These are phyloP conservation scores for Metschnikowia bowlesiae DNA, from an alignment of 805 yeast species.

Conservation along the genomic window DNA sequence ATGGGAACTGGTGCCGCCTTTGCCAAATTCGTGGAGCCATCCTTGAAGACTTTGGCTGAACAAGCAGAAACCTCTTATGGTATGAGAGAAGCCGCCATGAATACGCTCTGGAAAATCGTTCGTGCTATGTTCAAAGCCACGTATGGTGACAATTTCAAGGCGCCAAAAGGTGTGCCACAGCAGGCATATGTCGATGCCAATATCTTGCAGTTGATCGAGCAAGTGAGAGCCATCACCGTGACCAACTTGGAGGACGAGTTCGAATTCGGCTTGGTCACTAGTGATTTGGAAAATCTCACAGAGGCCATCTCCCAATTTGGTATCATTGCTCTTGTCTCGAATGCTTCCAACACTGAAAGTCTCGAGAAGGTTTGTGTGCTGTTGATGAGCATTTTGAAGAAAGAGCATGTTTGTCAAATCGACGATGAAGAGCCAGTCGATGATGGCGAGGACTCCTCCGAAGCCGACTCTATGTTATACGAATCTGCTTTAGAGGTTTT, in stretches of 20 bases:
- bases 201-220: slow-evolving; percentile 54
- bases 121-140: slow-evolving; percentile 60
- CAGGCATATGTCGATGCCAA: slow-evolving; percentile 56
- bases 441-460: slow-evolving; percentile 47
- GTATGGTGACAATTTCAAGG: slow-evolving; percentile 43
- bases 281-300: slow-evolving; percentile 68
- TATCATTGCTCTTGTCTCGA: slow-evolving; percentile 62
- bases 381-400: slow-evolving; percentile 68
- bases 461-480: slow-evolving; percentile 59
- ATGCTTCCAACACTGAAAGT: slow-evolving; percentile 44
- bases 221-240: slow-evolving; percentile 64
- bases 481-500: slow-evolving; percentile 86
- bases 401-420: slow-evolving; percentile 79
- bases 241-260: slow-evolving; percentile 69
- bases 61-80: slow-evolving; percentile 87
- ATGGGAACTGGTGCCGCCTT: slow-evolving; percentile 79
- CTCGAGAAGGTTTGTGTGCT: slow-evolving; percentile 69
- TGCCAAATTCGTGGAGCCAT: slow-evolving; percentile 68
- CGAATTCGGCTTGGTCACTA: slow-evolving; percentile 76
- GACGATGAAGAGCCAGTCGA: slow-evolving; percentile 63
- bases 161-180: slow-evolving; percentile 62
- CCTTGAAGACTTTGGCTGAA: slow-evolving; percentile 58
- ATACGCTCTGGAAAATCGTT: slow-evolving; percentile 78
- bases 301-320: slow-evolving; percentile 71
- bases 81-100: slow-evolving; percentile 81